phyloP scores from a whole-genome alignment of 1,284 basidiomycete genomes.

The Sanghuangporus weigelae region DNA sequence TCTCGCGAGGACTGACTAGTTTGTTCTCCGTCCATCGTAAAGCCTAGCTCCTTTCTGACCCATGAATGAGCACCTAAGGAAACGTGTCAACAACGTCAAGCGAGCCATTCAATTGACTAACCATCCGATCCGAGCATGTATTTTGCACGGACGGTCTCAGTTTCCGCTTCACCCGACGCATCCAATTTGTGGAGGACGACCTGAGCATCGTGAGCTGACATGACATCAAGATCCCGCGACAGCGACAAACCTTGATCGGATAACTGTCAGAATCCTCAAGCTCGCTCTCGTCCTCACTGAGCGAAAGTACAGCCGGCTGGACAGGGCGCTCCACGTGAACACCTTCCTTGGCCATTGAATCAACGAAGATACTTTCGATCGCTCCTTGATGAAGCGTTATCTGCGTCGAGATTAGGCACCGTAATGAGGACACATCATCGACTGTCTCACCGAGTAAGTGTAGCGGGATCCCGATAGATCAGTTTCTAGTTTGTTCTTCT shows the following conservation, averaged over 20 bases:
- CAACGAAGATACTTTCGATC: conserved; percentile 65
- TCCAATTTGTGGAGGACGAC: conserved; percentile 32
- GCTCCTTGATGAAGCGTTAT: conserved; percentile 68
- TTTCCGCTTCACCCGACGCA: conserved; percentile 26
- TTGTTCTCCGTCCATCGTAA: conserved; percentile 75
- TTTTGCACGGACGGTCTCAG: conserved; percentile 46
- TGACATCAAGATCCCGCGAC: not conserved
- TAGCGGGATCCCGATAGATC: conserved; percentile 4
- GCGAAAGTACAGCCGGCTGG: conserved; percentile 38
- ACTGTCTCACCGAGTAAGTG: conserved; percentile 4
- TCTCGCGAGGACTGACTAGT: conserved; percentile 36
- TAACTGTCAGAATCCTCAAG: conserved; percentile 42
- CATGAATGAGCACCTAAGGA: conserved; percentile 61
- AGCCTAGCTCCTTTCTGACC: conserved; percentile 66
- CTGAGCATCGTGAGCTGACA: conserved; percentile 27
- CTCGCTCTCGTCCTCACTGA: conserved; percentile 39
- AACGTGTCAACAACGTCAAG: not conserved
- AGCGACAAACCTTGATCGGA: conserved; percentile 48
- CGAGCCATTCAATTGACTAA: conserved; percentile 15
- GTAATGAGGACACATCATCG: not conserved
- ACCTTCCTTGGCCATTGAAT: conserved; percentile 50
- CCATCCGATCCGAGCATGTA: conserved; percentile 54
- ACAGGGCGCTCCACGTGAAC: conserved; percentile 55
- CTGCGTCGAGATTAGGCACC: conserved; percentile 27
- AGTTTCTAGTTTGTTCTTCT: conserved; percentile 34